These are phyloP conservation scores for Ophiostoma montium DNA, from an alignment of 2,329 filamentous ascomycete genomes.

Conservation along the genomic window DNA sequence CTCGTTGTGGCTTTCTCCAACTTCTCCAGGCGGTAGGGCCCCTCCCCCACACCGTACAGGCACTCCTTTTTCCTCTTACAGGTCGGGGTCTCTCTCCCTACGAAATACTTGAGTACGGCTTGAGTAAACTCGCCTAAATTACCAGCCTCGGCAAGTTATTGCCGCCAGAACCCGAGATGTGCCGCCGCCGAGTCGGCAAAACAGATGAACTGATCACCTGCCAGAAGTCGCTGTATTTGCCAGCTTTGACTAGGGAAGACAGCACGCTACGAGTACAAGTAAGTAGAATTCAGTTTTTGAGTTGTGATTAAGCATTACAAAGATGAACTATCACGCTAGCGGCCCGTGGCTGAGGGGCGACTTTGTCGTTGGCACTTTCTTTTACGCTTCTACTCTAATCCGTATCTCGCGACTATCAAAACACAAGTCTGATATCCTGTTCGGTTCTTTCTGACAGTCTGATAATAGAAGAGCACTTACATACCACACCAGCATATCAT, in stretches of 20 bases:
- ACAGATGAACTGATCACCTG: background rate
- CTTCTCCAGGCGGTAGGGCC: background rate
- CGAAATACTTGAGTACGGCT: background rate
- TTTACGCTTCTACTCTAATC: too few species aligned
- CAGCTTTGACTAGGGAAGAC: too few species aligned
- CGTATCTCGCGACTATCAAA: too few species aligned
- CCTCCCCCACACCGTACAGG: background rate
- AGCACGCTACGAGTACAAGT: too few species aligned
- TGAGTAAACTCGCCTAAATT: background rate
- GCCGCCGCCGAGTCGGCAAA: background rate
- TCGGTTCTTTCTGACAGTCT: too few species aligned
- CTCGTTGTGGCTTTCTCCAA: background rate
- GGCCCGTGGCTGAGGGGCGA: background rate
- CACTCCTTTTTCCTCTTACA: background rate
- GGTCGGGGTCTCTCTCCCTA: background rate
- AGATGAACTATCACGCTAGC: too few species aligned
- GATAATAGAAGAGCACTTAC: too few species aligned
- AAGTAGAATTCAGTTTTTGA: too few species aligned
- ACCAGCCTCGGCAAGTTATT: background rate
- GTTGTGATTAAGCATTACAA: too few species aligned
- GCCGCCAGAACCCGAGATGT: background rate
- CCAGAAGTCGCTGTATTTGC: background rate
- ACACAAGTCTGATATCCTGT: too few species aligned
- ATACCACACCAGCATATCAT: background rate
- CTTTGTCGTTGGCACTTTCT: background rate